These are phyloP conservation scores for Coniochaeta sp. DNA, from an alignment of 2,329 filamentous ascomycete species.

Conservation along the genomic window DNA sequence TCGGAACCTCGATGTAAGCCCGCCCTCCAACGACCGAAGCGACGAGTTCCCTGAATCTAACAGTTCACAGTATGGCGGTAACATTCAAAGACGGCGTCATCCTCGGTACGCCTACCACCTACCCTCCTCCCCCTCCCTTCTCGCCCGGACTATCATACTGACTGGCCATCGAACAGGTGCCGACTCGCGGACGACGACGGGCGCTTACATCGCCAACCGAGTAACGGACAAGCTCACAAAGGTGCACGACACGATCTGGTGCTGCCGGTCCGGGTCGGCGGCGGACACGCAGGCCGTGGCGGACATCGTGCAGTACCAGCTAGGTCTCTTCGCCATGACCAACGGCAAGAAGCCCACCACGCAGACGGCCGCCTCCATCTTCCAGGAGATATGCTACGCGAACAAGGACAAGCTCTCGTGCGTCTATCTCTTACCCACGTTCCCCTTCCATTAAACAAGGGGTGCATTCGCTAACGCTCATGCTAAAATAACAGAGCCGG, in stretches of 20 bases:
- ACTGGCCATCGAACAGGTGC: constrained; percentile 49
- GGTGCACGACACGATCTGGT: constrained; percentile 99
- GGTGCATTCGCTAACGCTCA: not conserved
- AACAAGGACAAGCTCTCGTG: constrained; percentile 94
- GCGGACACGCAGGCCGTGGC: constrained; percentile 97
- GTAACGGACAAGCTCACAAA: constrained; percentile 99
- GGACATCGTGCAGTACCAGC: constrained; percentile 95
- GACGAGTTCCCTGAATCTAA: constrained; percentile 14
- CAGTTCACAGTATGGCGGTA: constrained; percentile 76
- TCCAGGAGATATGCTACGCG: constrained; percentile 95
- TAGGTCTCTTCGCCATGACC: constrained; percentile 83
- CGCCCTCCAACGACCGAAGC: constrained; percentile 8
- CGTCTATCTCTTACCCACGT: constrained; percentile 19
- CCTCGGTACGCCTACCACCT: constrained; percentile 50
- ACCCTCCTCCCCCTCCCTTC: not conserved
- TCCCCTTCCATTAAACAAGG: constrained; percentile 7
- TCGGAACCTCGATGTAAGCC: constrained; percentile 93
- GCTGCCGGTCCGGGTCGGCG: constrained; percentile 94
- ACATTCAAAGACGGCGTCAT: constrained; percentile 99
- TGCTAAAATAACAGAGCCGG: constrained; percentile 58
- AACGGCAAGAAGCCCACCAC: constrained; percentile 90
- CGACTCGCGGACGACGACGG: constrained; percentile 95
- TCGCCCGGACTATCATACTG: too few species aligned
- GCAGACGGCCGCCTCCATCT: constrained; percentile 89
- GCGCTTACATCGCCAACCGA: constrained; percentile 96